Base-by-base conservation (phyloP, 371 early-diverging fungal genomes). In the Fennellomyces sp. region DNA sequence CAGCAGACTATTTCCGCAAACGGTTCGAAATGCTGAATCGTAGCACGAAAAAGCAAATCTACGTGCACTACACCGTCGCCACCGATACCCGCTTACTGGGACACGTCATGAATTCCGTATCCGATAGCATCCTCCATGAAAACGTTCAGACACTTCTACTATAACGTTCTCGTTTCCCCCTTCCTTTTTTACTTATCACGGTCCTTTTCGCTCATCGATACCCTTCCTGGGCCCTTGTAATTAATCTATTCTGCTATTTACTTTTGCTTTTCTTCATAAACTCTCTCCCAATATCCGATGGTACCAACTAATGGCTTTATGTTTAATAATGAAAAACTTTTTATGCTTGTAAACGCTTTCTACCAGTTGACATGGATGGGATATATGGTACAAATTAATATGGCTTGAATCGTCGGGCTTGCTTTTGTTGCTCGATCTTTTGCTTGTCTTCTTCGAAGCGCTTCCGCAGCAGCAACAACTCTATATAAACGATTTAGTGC, bases 371-470 rank as follows among this genome's bases (percentile, higher is more conserved):
- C n/a, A n/a, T n/a, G n/a, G n/a, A n/a, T n/a, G n/a, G n/a, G 8
- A 21, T 17, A 45, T 42, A 23, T 19, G n/a, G 23, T 17, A 15
- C 4, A 39, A 15, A 17, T 64, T 91, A 97, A 81, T 93, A 96
- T 2, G 97, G 97, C 66, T 88, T 91, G 79, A 97, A 97, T 55
- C 87, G 84, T 51, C 94, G 81, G 29, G 77, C 73, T 60, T 85
- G 91, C 68, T 93, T 94, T 61, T 96, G 83, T 47, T 82, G 71
- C 27, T 81, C 91, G 61, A 97, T 92, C 73, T 87, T 86, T 48
- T 77, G 68, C 81, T 95, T 95, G 80, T 97, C 97, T 62, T 94
- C 89, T 69, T 96, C 96, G 61, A 97, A 97, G 66, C 91, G 91
- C 65, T 82, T 81, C 62, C 96, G 90, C 58, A 97, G 77, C 42